phyloP scores from a whole-genome alignment of 2,329 filamentous ascomycete species.

The Microdochium trichocladiopsis region DNA sequence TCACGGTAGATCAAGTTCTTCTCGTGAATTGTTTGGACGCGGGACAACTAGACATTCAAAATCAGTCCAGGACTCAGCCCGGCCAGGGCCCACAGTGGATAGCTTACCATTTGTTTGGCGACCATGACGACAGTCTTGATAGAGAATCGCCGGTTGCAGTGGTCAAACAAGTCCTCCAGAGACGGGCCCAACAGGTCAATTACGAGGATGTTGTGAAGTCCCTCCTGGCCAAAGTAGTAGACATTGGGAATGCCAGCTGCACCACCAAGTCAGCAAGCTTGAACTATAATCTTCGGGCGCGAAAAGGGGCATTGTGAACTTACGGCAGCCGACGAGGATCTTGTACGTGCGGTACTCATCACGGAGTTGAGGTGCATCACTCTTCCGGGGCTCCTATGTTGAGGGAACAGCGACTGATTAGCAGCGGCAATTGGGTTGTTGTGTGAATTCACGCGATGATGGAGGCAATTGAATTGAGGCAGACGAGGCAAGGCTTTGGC shows the following conservation, averaged over 20 bases:
- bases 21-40: constrained; percentile 91
- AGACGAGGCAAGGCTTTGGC: background rate
- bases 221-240: constrained; percentile 98
- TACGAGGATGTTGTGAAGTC: constrained; percentile 96
- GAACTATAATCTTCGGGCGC: background rate
- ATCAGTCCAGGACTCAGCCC: constrained; percentile 15
- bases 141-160: constrained; percentile 89
- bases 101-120: constrained; percentile 95
- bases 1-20: constrained; percentile 99
- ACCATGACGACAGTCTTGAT: constrained; percentile 99
- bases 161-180: constrained; percentile 93
- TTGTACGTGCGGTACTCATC: constrained; percentile 99
- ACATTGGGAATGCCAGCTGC: constrained; percentile 97
- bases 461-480: background rate
- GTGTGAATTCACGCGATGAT: too few species aligned
- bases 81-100: constrained; percentile 13
- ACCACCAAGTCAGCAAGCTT: constrained; percentile 11
- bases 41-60: constrained; percentile 56
- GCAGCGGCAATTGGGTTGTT: background rate
- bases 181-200: constrained; percentile 94
- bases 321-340: constrained; percentile 97
- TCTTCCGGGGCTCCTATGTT: constrained; percentile 90
- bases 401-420: background rate
- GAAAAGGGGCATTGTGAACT: constrained; percentile 37
- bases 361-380: constrained; percentile 92